Conservation (phyloP, 306 rosid genomes). For the Cercis canadensis region DNA sequence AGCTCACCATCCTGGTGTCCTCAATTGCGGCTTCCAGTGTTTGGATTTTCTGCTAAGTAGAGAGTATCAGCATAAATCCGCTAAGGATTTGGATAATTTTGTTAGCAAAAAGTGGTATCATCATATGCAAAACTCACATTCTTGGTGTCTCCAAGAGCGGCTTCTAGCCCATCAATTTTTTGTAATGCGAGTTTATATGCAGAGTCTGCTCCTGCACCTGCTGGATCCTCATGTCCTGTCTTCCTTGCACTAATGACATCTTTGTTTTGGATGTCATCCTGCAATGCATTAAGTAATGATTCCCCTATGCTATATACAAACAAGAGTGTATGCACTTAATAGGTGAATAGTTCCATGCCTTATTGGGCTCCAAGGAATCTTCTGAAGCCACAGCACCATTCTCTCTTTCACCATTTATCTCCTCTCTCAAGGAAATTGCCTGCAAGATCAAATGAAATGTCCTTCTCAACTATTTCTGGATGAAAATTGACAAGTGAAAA, state of each 20-base stretch:
- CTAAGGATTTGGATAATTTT: background rate
- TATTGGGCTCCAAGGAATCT: constrained; percentile 21
- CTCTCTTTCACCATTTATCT: constrained; percentile 29
- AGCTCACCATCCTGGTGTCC: constrained; percentile 70
- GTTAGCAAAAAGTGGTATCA: constrained; percentile 5
- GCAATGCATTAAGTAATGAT: constrained; percentile 18
- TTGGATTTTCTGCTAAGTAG: constrained; percentile 69
- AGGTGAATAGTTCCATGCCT: constrained; percentile 43
- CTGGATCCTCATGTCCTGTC: constrained; percentile 29
- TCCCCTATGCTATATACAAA: background rate
- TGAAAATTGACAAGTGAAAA: background rate
- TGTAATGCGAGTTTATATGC: constrained; percentile 44
- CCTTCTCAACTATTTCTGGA: constrained; percentile 5
- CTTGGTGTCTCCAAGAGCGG: constrained; percentile 58
- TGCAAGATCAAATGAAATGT: constrained; percentile 38
- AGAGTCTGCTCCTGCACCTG: constrained; percentile 15
- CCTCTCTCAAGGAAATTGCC: constrained; percentile 56
- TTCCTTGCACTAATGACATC: background rate
- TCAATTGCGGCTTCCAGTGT: constrained; percentile 69
- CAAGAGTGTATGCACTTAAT: background rate
- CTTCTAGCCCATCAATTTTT: constrained; percentile 65
- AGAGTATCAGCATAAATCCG: constrained; percentile 12
- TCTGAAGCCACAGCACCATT: constrained; percentile 32
- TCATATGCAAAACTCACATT: constrained; percentile 51
- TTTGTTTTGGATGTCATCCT: constrained; percentile 43